Evolutionary conservation across 805 yeast genomes (phyloP), one percentile per base, ranked within the genome.

Genomic region (Starmera quercuum): DNA sequence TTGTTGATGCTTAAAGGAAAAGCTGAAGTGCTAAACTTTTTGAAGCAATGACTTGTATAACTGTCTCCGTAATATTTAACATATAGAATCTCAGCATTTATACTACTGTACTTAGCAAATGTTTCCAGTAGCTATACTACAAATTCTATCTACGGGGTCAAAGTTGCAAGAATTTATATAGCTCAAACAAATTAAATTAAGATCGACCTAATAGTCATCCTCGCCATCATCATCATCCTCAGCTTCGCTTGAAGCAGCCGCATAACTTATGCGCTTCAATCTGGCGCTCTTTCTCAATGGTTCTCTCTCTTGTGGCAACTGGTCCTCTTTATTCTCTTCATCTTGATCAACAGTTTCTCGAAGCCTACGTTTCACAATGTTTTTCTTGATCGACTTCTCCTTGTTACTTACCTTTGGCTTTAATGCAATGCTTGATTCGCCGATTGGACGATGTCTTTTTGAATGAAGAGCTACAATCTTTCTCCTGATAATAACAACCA

Each of bases 1-100:
- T 58, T 88, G 33, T 68, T 88, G 54, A 68, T 73, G 41, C 39
- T 71, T 27, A 87, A 83, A 54, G 95, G 95, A 2, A 70, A 71
- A 44, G 84, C 76, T 5, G 69, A 72, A 31, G 54, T 87, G 29
- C 33, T 84, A 42, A 56, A 71, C 29, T 81, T 85, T 51, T 63
- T 86, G 36, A 60, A 60, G 36, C 42, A 51, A n/a, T 34, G 37
- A 18, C n/a, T n/a, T n/a, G n/a, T n/a, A n/a, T n/a, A n/a, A n/a
- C n/a, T n/a, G n/a, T n/a, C n/a, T n/a, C n/a, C n/a, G n/a, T n/a
- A n/a, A n/a, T n/a, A n/a, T n/a, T n/a, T n/a, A n/a, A n/a, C n/a
- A n/a, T n/a, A n/a, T n/a, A n/a, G n/a, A n/a, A n/a, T n/a, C n/a
- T n/a, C n/a, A n/a, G n/a, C n/a, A n/a, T n/a, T n/a, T n/a, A n/a